phyloP scores from a whole-genome alignment of 129 eudicot genomes.

The Mikania micrantha region DNA sequence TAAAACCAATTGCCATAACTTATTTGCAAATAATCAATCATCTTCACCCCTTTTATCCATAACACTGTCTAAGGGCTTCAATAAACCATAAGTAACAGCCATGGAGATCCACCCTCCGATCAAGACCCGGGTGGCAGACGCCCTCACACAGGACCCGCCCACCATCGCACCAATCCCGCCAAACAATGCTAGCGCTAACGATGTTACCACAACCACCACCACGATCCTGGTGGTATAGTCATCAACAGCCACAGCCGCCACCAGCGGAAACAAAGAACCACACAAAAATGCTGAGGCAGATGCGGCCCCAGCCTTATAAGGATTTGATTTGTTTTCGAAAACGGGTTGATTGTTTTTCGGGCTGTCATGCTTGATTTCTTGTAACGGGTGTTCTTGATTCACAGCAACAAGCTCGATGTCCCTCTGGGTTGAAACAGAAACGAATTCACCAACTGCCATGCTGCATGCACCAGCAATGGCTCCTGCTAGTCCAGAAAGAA shows the following conservation, averaged over 20 bases:
- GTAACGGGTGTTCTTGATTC: constrained; percentile 10
- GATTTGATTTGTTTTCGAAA: constrained; percentile 22
- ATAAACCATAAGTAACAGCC: constrained; percentile 53
- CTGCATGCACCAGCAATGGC: constrained; percentile 65
- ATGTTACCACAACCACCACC: constrained; percentile 37
- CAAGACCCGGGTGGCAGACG: constrained; percentile 45
- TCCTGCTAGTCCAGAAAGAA: constrained; percentile 58
- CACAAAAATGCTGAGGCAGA: constrained; percentile 52
- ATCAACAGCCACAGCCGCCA: constrained; percentile 31
- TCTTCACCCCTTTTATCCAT: constrained; percentile 20
- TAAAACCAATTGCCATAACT: neutral
- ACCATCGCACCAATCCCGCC: constrained; percentile 54
- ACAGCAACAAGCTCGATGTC: constrained; percentile 34
- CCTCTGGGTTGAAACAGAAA: constrained; percentile 58
- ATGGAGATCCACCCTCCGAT: constrained; percentile 72
- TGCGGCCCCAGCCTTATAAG: constrained; percentile 58
- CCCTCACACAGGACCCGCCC: constrained; percentile 46
- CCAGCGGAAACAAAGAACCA: constrained; percentile 56
- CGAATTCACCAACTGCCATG: constrained; percentile 68
- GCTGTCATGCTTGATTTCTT: constrained; percentile 32
- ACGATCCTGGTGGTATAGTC: constrained; percentile 27
- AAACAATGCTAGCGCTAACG: constrained; percentile 43
- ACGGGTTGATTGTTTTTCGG: neutral
- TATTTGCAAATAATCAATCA: constrained; percentile 5
- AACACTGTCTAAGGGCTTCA: constrained; percentile 49